These are phyloP conservation scores for Bisporella sp. DNA, from an alignment of 2,329 filamentous ascomycete genomes.

Conservation along the genomic window DNA sequence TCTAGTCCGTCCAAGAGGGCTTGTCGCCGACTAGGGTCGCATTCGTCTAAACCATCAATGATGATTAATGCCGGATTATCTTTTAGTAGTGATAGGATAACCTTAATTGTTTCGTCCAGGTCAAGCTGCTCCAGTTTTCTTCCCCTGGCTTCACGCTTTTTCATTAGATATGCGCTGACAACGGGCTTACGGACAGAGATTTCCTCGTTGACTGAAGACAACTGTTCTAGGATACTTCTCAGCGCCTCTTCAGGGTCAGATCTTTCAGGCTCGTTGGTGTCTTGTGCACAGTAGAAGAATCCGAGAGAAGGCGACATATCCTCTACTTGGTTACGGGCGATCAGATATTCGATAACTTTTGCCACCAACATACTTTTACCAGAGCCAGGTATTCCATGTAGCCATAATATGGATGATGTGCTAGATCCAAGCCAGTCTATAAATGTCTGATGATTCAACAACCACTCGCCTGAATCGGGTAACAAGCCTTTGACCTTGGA, in stretches of 20 bases:
- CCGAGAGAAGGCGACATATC: conserved; percentile 1
- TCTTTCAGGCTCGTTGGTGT: conserved; percentile 17
- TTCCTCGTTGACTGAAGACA: not conserved
- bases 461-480: conserved; percentile 16
- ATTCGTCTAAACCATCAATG: conserved; percentile 13
- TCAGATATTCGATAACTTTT: conserved; percentile 9
- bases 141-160: not conserved
- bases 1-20: conserved; percentile 3
- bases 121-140: not conserved
- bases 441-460: conserved; percentile 16
- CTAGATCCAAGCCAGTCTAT: conserved; percentile 22
- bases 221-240: conserved; percentile 17
- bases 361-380: conserved; percentile 27
- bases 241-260: conserved; percentile 17
- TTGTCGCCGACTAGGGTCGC: conserved; percentile 1
- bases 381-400: conserved; percentile 28
- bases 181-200: not conserved
- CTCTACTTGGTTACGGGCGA: not conserved
- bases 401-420: conserved; percentile 27
- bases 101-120: not conserved
- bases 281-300: conserved; percentile 26
- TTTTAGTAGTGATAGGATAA: conserved; percentile 1
- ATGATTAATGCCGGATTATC: conserved; percentile 5
- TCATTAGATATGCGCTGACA: not conserved
- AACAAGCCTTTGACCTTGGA: conserved; percentile 7